Base-by-base conservation (phyloP, 2,329 filamentous ascomycete species). In the Pseudocercospora crystallina region DNA sequence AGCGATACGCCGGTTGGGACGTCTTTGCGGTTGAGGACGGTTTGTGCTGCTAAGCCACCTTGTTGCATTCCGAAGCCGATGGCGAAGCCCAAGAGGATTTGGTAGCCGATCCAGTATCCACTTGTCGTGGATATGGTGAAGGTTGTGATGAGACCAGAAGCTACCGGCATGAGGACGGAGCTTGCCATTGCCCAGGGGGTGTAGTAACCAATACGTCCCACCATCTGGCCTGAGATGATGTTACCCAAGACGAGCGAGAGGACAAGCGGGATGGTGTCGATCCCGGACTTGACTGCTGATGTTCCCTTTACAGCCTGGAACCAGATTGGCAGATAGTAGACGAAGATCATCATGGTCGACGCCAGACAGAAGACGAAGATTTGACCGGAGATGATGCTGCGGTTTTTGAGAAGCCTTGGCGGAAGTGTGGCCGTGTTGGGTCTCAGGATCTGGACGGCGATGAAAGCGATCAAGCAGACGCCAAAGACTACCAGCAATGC, bases 301-400 rank as follows among this genome's bases (percentile, higher is more conserved):
- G 66, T 71, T 8, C 69, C 70, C 47, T 76, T 74, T 61, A 76
- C 72, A n/a, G 71, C 72, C 56, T 77, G 69, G 73, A 76, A 74
- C 70, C 74, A 66, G 71, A 75, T 42, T 63, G 70, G 64, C 35
- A 75, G 61, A 58, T 71, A 77, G 65, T 73, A 76, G 41, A 73
- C 67, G 33, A 74, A 59, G 47, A 75, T 57, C 64, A 75, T 73
- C 63, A 76, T 74, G 10, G 64, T 54, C 8, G 67, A 71, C 10
- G 72, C 73, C 20, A 75, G 56, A 59, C 67, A 69, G 46, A 72
- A 65, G 39, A 64, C 65, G 45, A 71, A 76, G 58, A 65, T 66
- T 31, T 71, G 69, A 11, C 64, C 65, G 8, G 69, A 69, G 12
- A 57, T 13, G 32, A 76, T 69, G 48, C 67, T 74, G 43, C 73